Base-by-base conservation (phyloP, 495 filamentous ascomycete genomes). In the Corynascus novoguineensis region DNA sequence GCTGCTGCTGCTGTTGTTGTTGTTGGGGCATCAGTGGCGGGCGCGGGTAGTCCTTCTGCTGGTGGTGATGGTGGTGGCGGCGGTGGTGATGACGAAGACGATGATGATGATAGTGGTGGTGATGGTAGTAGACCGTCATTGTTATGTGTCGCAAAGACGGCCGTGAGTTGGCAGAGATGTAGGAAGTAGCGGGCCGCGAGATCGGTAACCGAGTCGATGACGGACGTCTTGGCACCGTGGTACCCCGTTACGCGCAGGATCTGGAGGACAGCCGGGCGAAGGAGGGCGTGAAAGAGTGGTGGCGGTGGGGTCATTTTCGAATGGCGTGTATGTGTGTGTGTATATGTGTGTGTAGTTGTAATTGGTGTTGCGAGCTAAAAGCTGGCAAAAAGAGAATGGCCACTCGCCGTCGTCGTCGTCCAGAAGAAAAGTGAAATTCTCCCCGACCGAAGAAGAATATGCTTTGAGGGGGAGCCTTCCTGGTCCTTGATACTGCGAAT, bases 201-300 rank as follows among this genome's bases (percentile, higher is more conserved):
- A 63, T 93, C 87, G 19, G 86, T 81, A 10, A 95, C 61, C 14
- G 87, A 80, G 71, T 96, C 91, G 15, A 95, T 72, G 17, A 91
- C 89, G 0, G 85, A 84, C 5, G 86, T 83, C 27, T 81, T 81
- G 3, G 88, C 86, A 7, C 82, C 71, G 62, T 92, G 86, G 70
- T 90, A 95, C 72, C 91, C 91, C 31, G 87, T 81, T 29, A 90
- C 89, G 63, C 91, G 88, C 31, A 96, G 82, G 65, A 93, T 91
- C 60, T 93, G 88, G 53, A 95, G 82, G 54, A 95, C 80, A 29
- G 83, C 82, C 2, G 90, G 91, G 22, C 88, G 86, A 24, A 95
- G 80, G 61, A 95, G 84, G 32, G 89, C 81, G 69, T 85, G 83
- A 72, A 87, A 85, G 51, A 91, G 80, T 50, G 72, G 57, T 34